These are phyloP conservation scores for Penicillium sp. DNA, from an alignment of 2,329 filamentous ascomycete genomes.

Conservation along the genomic window DNA sequence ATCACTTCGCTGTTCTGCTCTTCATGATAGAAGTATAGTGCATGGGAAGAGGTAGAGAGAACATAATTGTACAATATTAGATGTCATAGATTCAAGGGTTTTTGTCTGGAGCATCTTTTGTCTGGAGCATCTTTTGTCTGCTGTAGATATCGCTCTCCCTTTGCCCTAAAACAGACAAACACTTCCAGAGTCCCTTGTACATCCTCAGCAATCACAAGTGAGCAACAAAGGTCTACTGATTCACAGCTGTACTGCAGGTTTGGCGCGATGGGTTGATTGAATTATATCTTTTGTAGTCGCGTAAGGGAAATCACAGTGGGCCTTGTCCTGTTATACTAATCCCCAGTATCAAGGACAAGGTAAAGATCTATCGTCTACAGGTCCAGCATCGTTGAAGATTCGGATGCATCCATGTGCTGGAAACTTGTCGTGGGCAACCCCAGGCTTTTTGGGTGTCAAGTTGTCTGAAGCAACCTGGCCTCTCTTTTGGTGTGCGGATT, in stretches of 20 bases:
- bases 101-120: not conserved
- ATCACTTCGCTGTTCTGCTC: not conserved
- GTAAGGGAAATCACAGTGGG: conserved; percentile 20
- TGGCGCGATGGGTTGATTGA: conserved; percentile 22
- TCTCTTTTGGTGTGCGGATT: conserved; percentile 17
- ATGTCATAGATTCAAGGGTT: not conserved
- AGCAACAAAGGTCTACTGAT: conserved; percentile 3
- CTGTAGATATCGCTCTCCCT: not conserved
- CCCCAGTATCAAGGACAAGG: conserved; percentile 10
- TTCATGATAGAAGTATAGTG: not conserved
- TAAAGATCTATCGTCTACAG: conserved; percentile 26
- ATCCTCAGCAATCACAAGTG: not conserved
- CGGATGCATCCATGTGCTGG: conserved; percentile 19
- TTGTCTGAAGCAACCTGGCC: conserved; percentile 1
- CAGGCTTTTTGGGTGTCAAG: conserved; percentile 2
- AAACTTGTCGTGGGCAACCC: conserved; percentile 5
- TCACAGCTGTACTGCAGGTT: conserved; percentile 12
- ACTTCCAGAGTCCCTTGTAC: not conserved
- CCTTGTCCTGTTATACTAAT: conserved; percentile 7
- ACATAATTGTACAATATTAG: not conserved
- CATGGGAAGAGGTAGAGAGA: not conserved
- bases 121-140: not conserved
- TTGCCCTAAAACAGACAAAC: not conserved
- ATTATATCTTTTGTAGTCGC: conserved; percentile 18
- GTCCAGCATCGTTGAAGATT: conserved; percentile 33